phyloP scores from a whole-genome alignment of 345 rosid genomes.

The Linum trigynum region DNA sequence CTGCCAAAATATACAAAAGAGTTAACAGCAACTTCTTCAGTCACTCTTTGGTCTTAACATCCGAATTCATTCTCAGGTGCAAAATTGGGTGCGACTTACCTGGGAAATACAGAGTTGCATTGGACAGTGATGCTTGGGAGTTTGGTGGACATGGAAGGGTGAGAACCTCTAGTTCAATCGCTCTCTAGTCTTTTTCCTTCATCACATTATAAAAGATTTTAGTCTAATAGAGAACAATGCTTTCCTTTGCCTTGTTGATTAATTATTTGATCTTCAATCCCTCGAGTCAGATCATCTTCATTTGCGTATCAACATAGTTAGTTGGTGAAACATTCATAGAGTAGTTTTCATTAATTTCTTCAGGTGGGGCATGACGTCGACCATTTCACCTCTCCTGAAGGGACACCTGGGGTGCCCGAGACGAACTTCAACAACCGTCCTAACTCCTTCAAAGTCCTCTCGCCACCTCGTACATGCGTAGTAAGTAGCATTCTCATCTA shows the following conservation, averaged over 20 bases:
- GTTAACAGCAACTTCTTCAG: background rate
- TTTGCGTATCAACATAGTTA: no score
- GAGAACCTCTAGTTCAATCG: slow-evolving; percentile 18
- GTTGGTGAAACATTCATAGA: no score
- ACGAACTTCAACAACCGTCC: slow-evolving; percentile 77
- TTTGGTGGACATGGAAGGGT: slow-evolving; percentile 74
- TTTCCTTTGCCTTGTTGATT: no score
- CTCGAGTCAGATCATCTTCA: no score
- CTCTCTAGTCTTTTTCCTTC: background rate
- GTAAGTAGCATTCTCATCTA: slow-evolving; percentile 22
- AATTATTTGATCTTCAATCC: no score
- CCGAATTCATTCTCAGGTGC: slow-evolving; percentile 36
- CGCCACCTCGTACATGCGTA: slow-evolving; percentile 58
- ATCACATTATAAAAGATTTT: background rate
- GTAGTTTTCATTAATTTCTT: background rate
- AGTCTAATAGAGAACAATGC: background rate
- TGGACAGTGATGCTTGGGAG: slow-evolving; percentile 64
- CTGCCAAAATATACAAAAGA: background rate
- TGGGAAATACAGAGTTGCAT: slow-evolving; percentile 66
- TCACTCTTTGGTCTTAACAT: background rate
- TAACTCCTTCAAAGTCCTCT: slow-evolving; percentile 60
- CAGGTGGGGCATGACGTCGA: slow-evolving; percentile 59
- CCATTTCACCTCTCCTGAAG: slow-evolving; percentile 70
- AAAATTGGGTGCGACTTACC: slow-evolving; percentile 77
- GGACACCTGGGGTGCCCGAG: slow-evolving; percentile 66